phyloP scores from a whole-genome alignment of 1,284 basidiomycete genomes.

The Neonothopanus nambi region DNA sequence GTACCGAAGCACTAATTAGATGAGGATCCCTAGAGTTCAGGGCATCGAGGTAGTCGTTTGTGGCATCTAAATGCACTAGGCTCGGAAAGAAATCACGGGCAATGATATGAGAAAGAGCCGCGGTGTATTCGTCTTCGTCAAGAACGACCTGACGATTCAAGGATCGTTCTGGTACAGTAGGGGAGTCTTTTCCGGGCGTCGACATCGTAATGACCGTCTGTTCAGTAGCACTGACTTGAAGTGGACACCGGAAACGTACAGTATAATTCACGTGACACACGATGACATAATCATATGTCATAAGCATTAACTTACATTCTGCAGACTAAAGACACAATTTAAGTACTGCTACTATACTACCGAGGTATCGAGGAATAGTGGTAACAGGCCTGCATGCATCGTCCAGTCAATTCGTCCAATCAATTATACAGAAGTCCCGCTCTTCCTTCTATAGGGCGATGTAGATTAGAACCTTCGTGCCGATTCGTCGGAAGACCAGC shows the following conservation, averaged over 20 bases:
- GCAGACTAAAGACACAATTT: slow-evolving; percentile 8
- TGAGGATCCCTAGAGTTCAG: slow-evolving; percentile 71
- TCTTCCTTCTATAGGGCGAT: slow-evolving; percentile 7
- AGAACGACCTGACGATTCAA: slow-evolving; percentile 73
- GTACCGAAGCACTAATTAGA: slow-evolving; percentile 73
- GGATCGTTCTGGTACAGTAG: slow-evolving; percentile 44
- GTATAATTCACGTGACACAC: too few relatives aligned
- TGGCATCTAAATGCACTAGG: slow-evolving; percentile 83
- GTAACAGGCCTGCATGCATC: slow-evolving; percentile 4
- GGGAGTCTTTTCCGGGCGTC: slow-evolving; percentile 10
- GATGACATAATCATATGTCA: too few relatives aligned
- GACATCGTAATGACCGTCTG: too few relatives aligned
- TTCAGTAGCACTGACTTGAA: too few relatives aligned
- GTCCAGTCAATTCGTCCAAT: not conserved
- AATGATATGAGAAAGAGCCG: slow-evolving; percentile 91
- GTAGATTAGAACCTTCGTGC: not conserved
- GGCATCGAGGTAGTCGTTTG: slow-evolving; percentile 83
- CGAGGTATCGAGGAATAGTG: slow-evolving; percentile 6
- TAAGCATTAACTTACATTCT: slow-evolving; percentile 5
- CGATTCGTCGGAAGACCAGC: slow-evolving; percentile 2
- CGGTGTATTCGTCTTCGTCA: slow-evolving; percentile 96
- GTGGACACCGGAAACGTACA: too few relatives aligned
- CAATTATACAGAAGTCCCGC: slow-evolving; percentile 2
- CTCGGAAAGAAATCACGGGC: slow-evolving; percentile 97
- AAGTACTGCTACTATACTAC: slow-evolving; percentile 2